Evolutionary conservation across 1,139 yeast species (phyloP), one percentile per base, ranked within the genome.

Genomic region (Saccharomyces hybrid): DNA sequence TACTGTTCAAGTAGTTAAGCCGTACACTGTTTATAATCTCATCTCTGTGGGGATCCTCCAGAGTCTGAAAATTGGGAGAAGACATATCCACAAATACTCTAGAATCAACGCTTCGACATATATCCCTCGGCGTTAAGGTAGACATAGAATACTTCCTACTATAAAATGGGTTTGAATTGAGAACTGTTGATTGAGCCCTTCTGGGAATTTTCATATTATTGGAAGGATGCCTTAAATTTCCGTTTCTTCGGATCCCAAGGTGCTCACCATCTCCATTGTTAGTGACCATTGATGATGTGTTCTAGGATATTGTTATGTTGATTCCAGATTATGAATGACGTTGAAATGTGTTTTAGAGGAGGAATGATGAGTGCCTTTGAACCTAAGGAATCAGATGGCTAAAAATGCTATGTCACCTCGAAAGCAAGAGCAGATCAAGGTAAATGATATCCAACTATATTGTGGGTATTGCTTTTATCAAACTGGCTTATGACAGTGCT

Each of bases 51-150:
- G 58, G 55, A 11, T 55, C 54, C 23, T 62, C 60, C 7, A 57
- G 54, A 3, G 67, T 61, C 46, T 57, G 58, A 54, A 72, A 72
- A 19, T 69, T 65, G 0, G 75, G 75, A 8, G 71, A 65, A 11
- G 62, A 65, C 1, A 66, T 60, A 52, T 69, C 69, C 4, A 72
- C 61, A 13, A 66, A 51, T 2, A 66, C 63, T 28, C 61, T 59
- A 7, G 65, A 58, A 19, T 62, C 65, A 7, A 47, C 31, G 46
- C 56, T 38, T 9, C 26, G 44, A 16, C 44, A 38, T 38, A 38
- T 38, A 11, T 38, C 25, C 11, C 47, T 52, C n/a, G 51, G 26
- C 6, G 46, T 47, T 8, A 47, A 27, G 41, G 53, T 52, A 19
- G 44, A 41, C n/a, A 50, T 25, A 5, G 54, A 55, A 5, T 48